These are phyloP conservation scores for Pleurotus eryngii DNA, from an alignment of 768 basidiomycete genomes.

Conservation along the genomic window DNA sequence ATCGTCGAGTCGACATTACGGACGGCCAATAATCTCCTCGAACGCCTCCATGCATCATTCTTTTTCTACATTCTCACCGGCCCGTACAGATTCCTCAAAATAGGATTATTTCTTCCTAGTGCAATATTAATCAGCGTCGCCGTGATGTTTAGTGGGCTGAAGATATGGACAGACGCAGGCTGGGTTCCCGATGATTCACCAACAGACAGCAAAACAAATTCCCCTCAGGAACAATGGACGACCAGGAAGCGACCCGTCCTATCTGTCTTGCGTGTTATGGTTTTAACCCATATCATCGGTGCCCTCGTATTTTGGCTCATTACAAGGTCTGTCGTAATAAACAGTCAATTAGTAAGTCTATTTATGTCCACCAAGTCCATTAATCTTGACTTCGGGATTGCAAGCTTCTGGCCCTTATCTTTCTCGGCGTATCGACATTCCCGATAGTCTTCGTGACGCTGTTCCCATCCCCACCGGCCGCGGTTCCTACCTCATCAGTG, in stretches of 20 bases:
- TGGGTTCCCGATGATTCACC: slow-evolving; percentile 35
- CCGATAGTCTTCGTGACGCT: slow-evolving; percentile 30
- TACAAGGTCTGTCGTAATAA: slow-evolving; percentile 41
- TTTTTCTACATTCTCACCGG: slow-evolving; percentile 88
- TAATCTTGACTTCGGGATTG: not conserved
- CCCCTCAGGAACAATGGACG: slow-evolving; percentile 32
- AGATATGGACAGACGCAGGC: slow-evolving; percentile 64
- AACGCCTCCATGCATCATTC: slow-evolving; percentile 95
- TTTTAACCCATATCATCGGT: slow-evolving; percentile 55
- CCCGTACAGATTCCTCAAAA: slow-evolving; percentile 72
- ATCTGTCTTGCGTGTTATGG: slow-evolving; percentile 48
- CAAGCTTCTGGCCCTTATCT: slow-evolving; percentile 24
- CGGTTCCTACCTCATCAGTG: slow-evolving; percentile 41
- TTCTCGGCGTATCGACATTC: slow-evolving; percentile 26
- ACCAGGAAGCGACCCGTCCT: slow-evolving; percentile 54
- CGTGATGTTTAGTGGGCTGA: slow-evolving; percentile 82
- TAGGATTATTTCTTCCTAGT: slow-evolving; percentile 88
- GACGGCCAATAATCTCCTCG: slow-evolving; percentile 90
- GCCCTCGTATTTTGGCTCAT: slow-evolving; percentile 45
- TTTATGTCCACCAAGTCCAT: not conserved
- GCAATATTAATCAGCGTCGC: slow-evolving; percentile 80
- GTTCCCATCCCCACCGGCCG: slow-evolving; percentile 20
- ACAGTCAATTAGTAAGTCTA: slow-evolving; percentile 36
- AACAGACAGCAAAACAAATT: slow-evolving; percentile 16
- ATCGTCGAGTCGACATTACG: slow-evolving; percentile 85